Evolutionary conservation across 202 grass and related monocot genomes (phyloP), one percentile per base, ranked within the genome.

Genomic region (Setaria italica): DNA sequence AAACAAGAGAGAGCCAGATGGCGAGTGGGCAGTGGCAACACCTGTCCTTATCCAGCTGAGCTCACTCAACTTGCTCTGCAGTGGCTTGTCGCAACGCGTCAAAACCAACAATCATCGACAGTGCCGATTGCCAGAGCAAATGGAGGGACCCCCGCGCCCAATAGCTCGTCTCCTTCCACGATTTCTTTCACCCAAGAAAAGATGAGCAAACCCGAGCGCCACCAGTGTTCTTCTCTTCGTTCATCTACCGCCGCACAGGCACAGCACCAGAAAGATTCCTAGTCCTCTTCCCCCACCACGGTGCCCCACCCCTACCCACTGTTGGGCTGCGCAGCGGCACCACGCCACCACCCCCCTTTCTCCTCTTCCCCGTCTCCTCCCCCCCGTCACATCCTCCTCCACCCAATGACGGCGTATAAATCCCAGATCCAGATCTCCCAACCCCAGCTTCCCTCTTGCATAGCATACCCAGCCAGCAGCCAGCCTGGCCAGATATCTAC

Each of bases 261-360:
- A 82, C 66, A 80, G 60, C 88, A 29, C 67, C 75, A 70, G 82
- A 90, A 87, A 90, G 89, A 90, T 90, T 87, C 80, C 88, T 90
- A 80, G 84, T 90, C 84, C 51, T 86, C 56, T 25, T 30, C 51
- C 72, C 72, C 74, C 82, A 68, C 82, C 75, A 84, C 17, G 45
- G 50, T 69, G 8, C 74, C 69, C 80, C 79, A 76, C 83, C 33
- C 49, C 48, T 15, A 5, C 47, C 56, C 45, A 12, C 76, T 35
- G 60, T 48, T 51, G 43, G 42, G 68, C 68, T 21, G 68, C 55
- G 55, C 55, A 21, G 55, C 32, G 16, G 72, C 49, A 45, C 30
- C 39, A 41, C 39, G 39, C 39, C 39, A 41, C 39, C 4, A 41
- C 65, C 11, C 15, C 45, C 32, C 54, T 66, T 32, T 35, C 34